Base-by-base conservation (phyloP, 768 basidiomycete genomes). In the Lentinula guzmanii region DNA sequence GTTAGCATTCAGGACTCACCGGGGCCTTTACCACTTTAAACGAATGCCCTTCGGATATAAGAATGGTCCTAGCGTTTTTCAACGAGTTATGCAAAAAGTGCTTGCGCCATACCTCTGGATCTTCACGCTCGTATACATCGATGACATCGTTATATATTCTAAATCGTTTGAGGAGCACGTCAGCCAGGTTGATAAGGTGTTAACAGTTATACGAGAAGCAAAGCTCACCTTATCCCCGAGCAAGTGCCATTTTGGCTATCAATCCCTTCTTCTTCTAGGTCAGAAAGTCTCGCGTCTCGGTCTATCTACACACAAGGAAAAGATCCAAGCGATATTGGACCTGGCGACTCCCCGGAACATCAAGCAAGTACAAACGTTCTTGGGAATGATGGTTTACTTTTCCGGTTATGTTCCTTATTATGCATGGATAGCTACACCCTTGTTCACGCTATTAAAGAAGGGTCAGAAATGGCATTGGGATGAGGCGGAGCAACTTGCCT, bases 381-480 rank as follows among this genome's bases (percentile, higher is more conserved):
- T 72, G 1, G 71, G 71, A 18, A 70, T 66, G 68, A 66, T 69
- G 2, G 67, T 69, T 0, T 73, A 72, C 55, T 73, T 72, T 52
- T 63, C 70, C 1, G 41, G 63, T 1, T 73, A 67, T 63, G 68
- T 73, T 37, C 69, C 69, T 2, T 69, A 52, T 43, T 72, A 71
- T 60, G 64, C 71, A 1, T 62, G 55, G 21, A 69, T 71, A 13
- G 71, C 46, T 4, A 37, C 35, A 5, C 35, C 35, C 5, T 10
- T 55, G 18, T 55, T 55, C 39, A 9, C 34, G 11, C n/a, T 55
- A 13, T 10, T 55, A 9, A 28, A 55, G 24, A 55, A 55, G 11
- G 53, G 53, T 1, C 8, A 13, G 10, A 39, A n/a, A 18, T 55
- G 53, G 53, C 37, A 41, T 9, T 55, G 53, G 53, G 53, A 15